phyloP scores from a whole-genome alignment of 164 flowering plant species.

The Nymphaea thermarum region DNA sequence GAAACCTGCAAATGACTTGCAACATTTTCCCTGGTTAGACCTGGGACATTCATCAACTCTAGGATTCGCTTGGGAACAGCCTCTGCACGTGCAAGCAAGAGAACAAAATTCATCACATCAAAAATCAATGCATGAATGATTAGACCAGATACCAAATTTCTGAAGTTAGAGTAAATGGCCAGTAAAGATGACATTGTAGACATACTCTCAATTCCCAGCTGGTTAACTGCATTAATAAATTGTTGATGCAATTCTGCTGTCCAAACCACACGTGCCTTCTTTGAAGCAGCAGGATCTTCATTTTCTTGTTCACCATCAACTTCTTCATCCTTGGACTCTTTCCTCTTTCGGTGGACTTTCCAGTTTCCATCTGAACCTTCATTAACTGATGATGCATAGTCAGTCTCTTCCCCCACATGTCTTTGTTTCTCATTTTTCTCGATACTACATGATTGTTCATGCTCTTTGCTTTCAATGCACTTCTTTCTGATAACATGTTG shows the following conservation, averaged over 20 bases:
- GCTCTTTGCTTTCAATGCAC: not conserved
- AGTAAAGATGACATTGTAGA: not conserved
- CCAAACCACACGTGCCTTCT: slow-evolving; percentile 15
- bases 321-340: not conserved
- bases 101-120: not conserved
- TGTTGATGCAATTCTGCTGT: slow-evolving; percentile 3
- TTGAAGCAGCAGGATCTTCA: not conserved
- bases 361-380: not conserved
- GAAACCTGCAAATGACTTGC: slow-evolving; percentile 98
- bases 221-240: slow-evolving; percentile 8
- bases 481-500: slow-evolving; percentile 1
- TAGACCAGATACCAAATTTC: not conserved
- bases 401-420: not conserved
- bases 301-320: not conserved
- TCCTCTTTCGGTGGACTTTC: not conserved
- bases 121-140: too few species aligned
- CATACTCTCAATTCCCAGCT: slow-evolving; percentile 13
- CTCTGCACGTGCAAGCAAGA: slow-evolving; percentile 34
- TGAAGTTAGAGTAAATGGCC: not conserved
- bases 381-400: slow-evolving; percentile 4
- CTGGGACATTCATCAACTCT: slow-evolving; percentile 93
- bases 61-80: slow-evolving; percentile 97
- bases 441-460: not conserved
- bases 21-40: slow-evolving; percentile 93
- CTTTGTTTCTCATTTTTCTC: not conserved